phyloP scores from a whole-genome alignment of 2,329 filamentous ascomycete species.

The Fragosphaeria purpurea region DNA sequence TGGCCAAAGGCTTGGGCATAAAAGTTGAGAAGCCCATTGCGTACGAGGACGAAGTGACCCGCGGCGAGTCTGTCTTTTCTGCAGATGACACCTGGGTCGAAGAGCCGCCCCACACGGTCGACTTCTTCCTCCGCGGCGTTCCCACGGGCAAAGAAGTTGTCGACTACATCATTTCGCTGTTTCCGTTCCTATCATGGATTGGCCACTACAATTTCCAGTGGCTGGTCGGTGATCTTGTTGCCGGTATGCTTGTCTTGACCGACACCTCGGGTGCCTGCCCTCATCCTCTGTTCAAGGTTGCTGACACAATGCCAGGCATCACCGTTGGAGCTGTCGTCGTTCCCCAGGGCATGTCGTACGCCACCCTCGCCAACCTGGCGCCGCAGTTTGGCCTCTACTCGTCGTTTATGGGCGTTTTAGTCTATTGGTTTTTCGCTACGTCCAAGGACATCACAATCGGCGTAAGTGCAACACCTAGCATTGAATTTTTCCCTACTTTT shows the following conservation, averaged over 20 bases:
- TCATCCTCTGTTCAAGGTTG: too few species aligned
- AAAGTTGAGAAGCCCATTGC: slow-evolving; percentile 61
- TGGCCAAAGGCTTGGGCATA: slow-evolving; percentile 77
- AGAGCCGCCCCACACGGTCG: slow-evolving; percentile 61
- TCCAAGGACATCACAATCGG: slow-evolving; percentile 98
- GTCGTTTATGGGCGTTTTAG: slow-evolving; percentile 87
- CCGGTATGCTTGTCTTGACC: slow-evolving; percentile 45
- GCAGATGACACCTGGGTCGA: slow-evolving; percentile 69
- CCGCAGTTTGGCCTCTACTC: slow-evolving; percentile 84
- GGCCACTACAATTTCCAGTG: slow-evolving; percentile 79
- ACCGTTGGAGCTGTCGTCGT: slow-evolving; percentile 63
- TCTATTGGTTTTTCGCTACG: slow-evolving; percentile 98
- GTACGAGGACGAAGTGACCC: slow-evolving; percentile 51
- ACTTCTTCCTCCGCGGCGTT: slow-evolving; percentile 58
- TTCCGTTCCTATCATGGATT: slow-evolving; percentile 90
- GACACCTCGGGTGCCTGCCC: too few species aligned
- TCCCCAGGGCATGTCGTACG: slow-evolving; percentile 96
- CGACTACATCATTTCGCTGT: slow-evolving; percentile 60
- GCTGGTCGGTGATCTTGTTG: slow-evolving; percentile 80
- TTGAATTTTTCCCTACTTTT: neutral
- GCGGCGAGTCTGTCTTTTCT: slow-evolving; percentile 73
- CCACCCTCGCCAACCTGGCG: slow-evolving; percentile 67
- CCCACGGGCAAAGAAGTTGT: slow-evolving; percentile 47
- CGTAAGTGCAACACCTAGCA: slow-evolving; percentile 37
- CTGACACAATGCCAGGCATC: slow-evolving; percentile 24